A percentile compares a stretch with the other conserved stretches of the same genome.
phyloP scores from a whole-genome alignment of 805 yeast species.

The Huiozyma naganishii region DNA sequence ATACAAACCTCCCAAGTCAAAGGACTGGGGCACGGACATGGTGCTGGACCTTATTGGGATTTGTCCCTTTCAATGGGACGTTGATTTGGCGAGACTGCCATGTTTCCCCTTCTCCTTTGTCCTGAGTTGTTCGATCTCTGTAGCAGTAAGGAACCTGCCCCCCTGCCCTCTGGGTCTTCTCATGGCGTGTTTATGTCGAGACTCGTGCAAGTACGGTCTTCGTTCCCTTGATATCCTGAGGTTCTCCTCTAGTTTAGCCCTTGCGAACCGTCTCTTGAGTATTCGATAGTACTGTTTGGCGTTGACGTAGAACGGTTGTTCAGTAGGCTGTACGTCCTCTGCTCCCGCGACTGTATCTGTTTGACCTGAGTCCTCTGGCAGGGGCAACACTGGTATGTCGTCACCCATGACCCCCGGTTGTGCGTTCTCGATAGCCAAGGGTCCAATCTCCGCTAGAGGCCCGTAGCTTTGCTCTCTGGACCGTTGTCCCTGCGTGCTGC shows the following conservation, averaged over 20 bases:
- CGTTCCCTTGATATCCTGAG: conserved; percentile 82
- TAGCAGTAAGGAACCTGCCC: conserved; percentile 92
- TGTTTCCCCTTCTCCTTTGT: conserved; percentile 4
- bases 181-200: conserved; percentile 98
- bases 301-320: conserved; percentile 93
- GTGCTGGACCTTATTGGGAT: no score
- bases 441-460: no score
- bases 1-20: no score
- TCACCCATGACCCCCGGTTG: no score
- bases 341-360: background rate
- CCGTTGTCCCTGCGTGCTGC: no score
- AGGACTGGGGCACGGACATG: no score
- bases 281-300: conserved; percentile 97
- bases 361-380: no score
- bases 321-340: conserved; percentile 21
- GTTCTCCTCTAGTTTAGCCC: conserved; percentile 86
- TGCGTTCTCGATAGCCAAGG: no score
- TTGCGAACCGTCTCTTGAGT: conserved; percentile 80
- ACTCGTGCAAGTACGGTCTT: conserved; percentile 89
- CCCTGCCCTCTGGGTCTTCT: conserved; percentile 98
- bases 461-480: no score
- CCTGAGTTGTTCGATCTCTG: conserved; percentile 57
- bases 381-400: no score
- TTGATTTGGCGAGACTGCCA: background rate
- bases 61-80: background rate